Evolutionary conservation across 345 rosid species (phyloP).

Genomic region (Geranium brycei): DNA sequence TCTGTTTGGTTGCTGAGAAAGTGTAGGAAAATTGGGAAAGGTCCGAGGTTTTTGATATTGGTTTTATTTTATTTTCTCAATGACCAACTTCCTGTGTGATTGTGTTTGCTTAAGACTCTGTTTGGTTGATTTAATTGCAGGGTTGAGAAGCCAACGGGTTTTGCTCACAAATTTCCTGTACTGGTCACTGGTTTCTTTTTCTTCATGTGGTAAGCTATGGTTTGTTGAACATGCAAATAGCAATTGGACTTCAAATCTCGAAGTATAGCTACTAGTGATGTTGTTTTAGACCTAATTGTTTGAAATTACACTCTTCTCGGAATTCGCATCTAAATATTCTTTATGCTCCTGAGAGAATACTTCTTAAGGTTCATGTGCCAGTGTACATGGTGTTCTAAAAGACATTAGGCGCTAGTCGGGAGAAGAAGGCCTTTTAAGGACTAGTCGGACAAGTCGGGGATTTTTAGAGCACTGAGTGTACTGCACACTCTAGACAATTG

Average conservation of each 20-base stretch:
- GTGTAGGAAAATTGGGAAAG: neutral
- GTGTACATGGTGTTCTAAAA: too few relatives aligned
- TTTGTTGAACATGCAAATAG: neutral
- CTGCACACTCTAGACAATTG: too few relatives aligned
- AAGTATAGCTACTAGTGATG: neutral
- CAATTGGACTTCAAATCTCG: neutral
- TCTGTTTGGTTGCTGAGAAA: constrained; percentile 17
- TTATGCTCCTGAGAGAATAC: too few relatives aligned
- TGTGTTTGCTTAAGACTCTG: neutral
- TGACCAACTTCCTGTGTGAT: neutral
- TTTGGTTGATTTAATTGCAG: constrained; percentile 13
- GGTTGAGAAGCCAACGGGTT: constrained; percentile 27
- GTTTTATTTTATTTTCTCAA: neutral
- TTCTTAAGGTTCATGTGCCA: too few relatives aligned
- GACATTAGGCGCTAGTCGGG: too few relatives aligned
- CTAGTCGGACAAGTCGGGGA: too few relatives aligned
- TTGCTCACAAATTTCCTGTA: constrained; percentile 33
- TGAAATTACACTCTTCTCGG: neutral
- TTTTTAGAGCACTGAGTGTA: too few relatives aligned
- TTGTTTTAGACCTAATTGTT: neutral
- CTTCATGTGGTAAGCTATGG: constrained; percentile 29
- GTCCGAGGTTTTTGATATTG: too few relatives aligned
- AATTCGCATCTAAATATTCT: neutral
- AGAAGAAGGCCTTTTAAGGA: too few relatives aligned
- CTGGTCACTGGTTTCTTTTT: constrained; percentile 46